A percentile compares a stretch with the other conserved stretches of the same genome.
phyloP scores from a whole-genome alignment of 2,329 filamentous ascomycete species.

The Aphanoascus verrucosus region DNA sequence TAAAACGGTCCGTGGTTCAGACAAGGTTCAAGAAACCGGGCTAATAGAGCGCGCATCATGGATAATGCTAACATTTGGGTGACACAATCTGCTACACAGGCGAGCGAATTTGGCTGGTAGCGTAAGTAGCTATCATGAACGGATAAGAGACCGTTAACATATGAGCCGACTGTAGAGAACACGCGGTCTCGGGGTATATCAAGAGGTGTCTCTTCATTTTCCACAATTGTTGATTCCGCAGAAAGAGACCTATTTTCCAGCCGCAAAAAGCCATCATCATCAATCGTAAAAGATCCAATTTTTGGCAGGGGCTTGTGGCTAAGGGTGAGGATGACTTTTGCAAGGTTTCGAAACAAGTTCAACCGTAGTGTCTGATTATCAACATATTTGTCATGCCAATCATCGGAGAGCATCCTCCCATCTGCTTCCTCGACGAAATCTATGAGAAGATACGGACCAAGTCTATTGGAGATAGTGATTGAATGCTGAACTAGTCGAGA shows the following conservation, averaged over 20 bases:
- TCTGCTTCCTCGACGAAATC: slow-evolving; percentile 17
- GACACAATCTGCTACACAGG: neutral
- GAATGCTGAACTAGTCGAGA: neutral
- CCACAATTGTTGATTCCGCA: slow-evolving; percentile 19
- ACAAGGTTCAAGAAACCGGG: slow-evolving; percentile 1
- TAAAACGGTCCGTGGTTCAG: slow-evolving; percentile 24
- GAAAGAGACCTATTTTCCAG: slow-evolving; percentile 23
- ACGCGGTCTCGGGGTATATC: slow-evolving; percentile 20
- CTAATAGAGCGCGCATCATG: slow-evolving; percentile 15
- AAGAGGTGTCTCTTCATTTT: slow-evolving; percentile 22
- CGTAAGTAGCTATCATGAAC: slow-evolving; percentile 22
- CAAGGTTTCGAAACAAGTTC: slow-evolving; percentile 19
- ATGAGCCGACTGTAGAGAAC: slow-evolving; percentile 21
- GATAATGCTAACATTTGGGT: slow-evolving; percentile 18
- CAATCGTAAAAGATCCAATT: slow-evolving; percentile 28
- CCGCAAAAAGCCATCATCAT: slow-evolving; percentile 19
- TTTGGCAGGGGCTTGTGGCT: slow-evolving; percentile 20
- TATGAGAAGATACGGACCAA: slow-evolving; percentile 18
- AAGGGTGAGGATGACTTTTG: slow-evolving; percentile 17
- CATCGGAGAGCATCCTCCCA: slow-evolving; percentile 21
- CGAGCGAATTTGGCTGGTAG: slow-evolving; percentile 22
- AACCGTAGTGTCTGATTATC: slow-evolving; percentile 16
- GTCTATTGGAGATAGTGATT: neutral
- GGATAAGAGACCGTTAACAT: slow-evolving; percentile 22
- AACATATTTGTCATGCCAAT: slow-evolving; percentile 16